phyloP scores from a whole-genome alignment of 2,329 filamentous ascomycete species.

The Cercospora zeina region DNA sequence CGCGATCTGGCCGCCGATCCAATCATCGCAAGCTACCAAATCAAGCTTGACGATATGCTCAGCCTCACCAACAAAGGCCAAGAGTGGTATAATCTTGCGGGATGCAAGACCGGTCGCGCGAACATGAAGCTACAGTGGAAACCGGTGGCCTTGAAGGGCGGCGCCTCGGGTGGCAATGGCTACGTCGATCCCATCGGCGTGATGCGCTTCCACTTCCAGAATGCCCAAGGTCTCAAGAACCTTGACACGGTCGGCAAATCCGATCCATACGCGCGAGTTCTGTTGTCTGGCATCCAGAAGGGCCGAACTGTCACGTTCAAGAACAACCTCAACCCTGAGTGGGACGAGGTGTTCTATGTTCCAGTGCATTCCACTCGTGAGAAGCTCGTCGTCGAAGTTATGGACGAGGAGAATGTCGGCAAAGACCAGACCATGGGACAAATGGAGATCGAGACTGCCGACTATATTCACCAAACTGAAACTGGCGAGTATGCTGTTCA shows the following conservation, averaged over 20 bases:
- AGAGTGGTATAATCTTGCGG: slow-evolving; percentile 90
- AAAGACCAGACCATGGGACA: slow-evolving; percentile 86
- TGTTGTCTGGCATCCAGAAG: slow-evolving; percentile 88
- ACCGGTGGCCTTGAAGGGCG: slow-evolving; percentile 81
- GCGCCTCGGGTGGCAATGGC: slow-evolving; percentile 68
- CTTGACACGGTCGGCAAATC: slow-evolving; percentile 95
- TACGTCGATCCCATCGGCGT: slow-evolving; percentile 94
- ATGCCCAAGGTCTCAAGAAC: slow-evolving; percentile 80
- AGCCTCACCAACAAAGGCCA: slow-evolving; percentile 88
- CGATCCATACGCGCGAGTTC: slow-evolving; percentile 85
- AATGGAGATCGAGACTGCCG: slow-evolving; percentile 71
- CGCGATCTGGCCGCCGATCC: slow-evolving; percentile 81
- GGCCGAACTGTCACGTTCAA: slow-evolving; percentile 91
- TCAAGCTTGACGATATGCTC: slow-evolving; percentile 91
- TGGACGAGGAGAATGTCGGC: slow-evolving; percentile 92
- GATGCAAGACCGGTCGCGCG: slow-evolving; percentile 76
- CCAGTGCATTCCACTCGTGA: slow-evolving; percentile 84
- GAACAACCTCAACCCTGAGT: slow-evolving; percentile 93
- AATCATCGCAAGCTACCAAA: slow-evolving; percentile 86
- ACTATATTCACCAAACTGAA: slow-evolving; percentile 77
- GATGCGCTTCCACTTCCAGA: slow-evolving; percentile 88
- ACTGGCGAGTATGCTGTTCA: slow-evolving; percentile 78
- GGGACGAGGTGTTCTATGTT: slow-evolving; percentile 93
- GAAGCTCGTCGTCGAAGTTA: slow-evolving; percentile 84
- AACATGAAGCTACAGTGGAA: slow-evolving; percentile 96